Conservation (phyloP, 2,329 filamentous ascomycete genomes). For the Colletotrichum sp. region DNA sequence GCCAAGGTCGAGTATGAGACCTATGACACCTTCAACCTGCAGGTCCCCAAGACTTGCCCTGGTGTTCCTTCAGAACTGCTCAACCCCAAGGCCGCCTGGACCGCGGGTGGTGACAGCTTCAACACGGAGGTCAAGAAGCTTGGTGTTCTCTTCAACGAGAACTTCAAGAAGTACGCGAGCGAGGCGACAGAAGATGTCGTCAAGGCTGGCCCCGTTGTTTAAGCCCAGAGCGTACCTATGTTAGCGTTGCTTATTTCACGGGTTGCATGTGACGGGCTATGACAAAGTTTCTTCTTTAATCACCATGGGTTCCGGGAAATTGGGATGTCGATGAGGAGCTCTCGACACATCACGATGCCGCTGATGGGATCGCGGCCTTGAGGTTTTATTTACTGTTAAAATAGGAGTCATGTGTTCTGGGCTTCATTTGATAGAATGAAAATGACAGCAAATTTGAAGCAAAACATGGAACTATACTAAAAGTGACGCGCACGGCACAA, state of each 20-base stretch:
- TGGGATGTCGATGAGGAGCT: constrained; percentile 12
- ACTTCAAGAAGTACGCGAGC: constrained; percentile 94
- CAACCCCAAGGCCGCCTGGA: constrained; percentile 95
- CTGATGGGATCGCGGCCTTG: neutral
- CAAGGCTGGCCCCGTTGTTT: constrained; percentile 62
- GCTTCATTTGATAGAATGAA: constrained; percentile 14
- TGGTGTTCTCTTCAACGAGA: constrained; percentile 87
- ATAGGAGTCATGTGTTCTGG: constrained; percentile 2
- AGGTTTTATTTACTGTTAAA: neutral
- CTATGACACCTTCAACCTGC: constrained; percentile 96
- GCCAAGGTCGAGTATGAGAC: constrained; percentile 92
- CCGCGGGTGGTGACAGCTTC: constrained; percentile 81
- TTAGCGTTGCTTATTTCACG: constrained; percentile 1
- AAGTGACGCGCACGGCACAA: too few species aligned
- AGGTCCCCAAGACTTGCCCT: constrained; percentile 90
- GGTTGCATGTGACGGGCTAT: neutral
- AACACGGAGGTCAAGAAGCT: constrained; percentile 89
- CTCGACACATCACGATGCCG: constrained; percentile 9
- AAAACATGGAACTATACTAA: neutral
- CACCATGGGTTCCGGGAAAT: constrained; percentile 2
- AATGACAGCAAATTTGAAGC: neutral
- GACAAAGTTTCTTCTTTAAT: neutral
- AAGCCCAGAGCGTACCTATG: neutral
- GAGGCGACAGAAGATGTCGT: constrained; percentile 83
- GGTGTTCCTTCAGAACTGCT: constrained; percentile 90